Conservation (phyloP, 148 eudicot genomes). For the Rhododendron molle region DNA sequence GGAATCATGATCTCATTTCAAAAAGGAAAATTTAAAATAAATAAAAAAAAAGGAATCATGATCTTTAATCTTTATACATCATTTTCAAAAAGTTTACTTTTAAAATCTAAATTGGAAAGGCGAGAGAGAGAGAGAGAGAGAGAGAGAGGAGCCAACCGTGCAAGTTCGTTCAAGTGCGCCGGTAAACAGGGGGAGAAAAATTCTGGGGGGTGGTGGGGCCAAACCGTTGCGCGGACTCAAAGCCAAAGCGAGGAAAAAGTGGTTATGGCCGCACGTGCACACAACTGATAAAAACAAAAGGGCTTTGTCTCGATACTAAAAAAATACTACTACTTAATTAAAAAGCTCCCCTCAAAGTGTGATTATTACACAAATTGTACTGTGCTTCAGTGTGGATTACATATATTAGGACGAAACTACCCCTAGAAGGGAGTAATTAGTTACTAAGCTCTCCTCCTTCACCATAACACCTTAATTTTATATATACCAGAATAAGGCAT, state of each 20-base stretch:
- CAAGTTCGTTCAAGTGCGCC: conserved; percentile 18
- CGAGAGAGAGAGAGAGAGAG: too few species aligned
- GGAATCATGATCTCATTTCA: background rate
- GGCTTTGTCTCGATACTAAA: background rate
- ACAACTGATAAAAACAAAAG: background rate
- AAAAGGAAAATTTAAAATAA: too few species aligned
- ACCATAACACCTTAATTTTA: too few species aligned
- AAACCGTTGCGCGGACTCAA: conserved; percentile 10
- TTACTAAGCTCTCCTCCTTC: too few species aligned
- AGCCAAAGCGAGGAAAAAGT: conserved; percentile 17
- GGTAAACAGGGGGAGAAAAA: background rate
- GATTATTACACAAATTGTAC: background rate
- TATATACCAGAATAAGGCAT: too few species aligned
- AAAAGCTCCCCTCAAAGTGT: background rate
- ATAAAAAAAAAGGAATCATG: background rate
- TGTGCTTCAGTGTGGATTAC: background rate
- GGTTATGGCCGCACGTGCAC: conserved; percentile 31
- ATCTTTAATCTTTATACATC: background rate
- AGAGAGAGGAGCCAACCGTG: conserved; percentile 11
- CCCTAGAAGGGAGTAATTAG: too few species aligned
- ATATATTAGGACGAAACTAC: background rate
- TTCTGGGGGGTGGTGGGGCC: conserved; percentile 15
- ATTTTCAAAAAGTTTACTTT: background rate
- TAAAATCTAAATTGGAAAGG: background rate
- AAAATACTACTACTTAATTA: background rate